Conservation (phyloP, 768 basidiomycete genomes). For the Kwoniella botswanensis region DNA sequence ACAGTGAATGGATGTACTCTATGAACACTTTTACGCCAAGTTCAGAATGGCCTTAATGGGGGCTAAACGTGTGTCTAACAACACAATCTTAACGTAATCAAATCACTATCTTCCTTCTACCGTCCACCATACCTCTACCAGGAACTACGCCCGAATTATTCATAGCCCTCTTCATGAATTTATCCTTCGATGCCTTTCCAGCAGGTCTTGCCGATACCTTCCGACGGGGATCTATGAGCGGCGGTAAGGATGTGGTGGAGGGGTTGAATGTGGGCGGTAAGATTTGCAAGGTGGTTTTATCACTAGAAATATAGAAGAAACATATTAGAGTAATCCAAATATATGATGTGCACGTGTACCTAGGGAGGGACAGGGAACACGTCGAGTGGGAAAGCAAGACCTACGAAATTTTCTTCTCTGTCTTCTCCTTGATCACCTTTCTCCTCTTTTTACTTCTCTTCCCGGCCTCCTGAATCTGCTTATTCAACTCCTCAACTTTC, state of each 20-base stretch:
- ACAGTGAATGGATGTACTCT: too few species aligned
- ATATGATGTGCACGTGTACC: not conserved
- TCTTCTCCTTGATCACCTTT: constrained; percentile 22
- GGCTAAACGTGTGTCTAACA: too few species aligned
- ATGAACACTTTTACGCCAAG: too few species aligned
- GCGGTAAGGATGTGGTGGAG: constrained; percentile 18
- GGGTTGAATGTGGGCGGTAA: constrained; percentile 15
- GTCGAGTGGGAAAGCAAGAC: not conserved
- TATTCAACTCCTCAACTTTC: not conserved
- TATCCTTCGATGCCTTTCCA: constrained; percentile 16
- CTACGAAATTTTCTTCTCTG: constrained; percentile 17
- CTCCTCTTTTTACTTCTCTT: constrained; percentile 28
- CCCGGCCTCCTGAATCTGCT: constrained; percentile 3
- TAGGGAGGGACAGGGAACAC: not conserved
- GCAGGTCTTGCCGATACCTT: constrained; percentile 5
- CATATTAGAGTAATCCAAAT: not conserved
- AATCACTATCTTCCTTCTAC: constrained; percentile 19
- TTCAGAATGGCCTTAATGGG: too few species aligned
- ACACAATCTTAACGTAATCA: too few species aligned
- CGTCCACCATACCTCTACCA: constrained; percentile 21
- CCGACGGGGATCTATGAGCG: constrained; percentile 17
- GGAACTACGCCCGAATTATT: constrained; percentile 29
- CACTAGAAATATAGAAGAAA: not conserved
- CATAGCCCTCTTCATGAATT: constrained; percentile 31
- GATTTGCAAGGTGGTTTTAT: constrained; percentile 20